Evolutionary conservation across 2,329 filamentous ascomycete species (phyloP).

Genomic region (Venturia effusa): DNA sequence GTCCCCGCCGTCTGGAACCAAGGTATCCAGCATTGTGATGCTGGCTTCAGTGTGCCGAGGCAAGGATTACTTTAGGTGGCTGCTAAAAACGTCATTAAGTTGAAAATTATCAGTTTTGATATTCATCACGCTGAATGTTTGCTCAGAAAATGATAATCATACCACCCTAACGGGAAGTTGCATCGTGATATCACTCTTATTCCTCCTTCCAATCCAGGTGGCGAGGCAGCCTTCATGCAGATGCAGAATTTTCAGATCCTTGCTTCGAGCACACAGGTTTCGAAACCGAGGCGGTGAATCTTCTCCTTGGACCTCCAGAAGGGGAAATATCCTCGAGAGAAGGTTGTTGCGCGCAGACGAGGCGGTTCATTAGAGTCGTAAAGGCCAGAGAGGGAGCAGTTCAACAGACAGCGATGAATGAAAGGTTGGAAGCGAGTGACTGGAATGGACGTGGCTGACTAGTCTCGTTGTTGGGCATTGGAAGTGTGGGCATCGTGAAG

Average conservation of each 20-base stretch:
- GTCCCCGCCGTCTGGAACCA: too few relatives aligned
- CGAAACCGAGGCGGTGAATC: slow-evolving; percentile 21
- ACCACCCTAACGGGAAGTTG: too few relatives aligned
- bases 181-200: not conserved
- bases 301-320: not conserved
- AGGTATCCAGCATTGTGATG: too few relatives aligned
- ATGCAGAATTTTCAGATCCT: slow-evolving; percentile 40
- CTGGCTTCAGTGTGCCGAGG: too few relatives aligned
- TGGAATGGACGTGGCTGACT: not conserved
- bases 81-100: too few relatives aligned
- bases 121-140: too few relatives aligned
- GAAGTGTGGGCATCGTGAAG: too few relatives aligned
- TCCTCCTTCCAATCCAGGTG: slow-evolving; percentile 3
- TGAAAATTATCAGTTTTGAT: too few relatives aligned
- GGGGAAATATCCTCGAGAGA: not conserved
- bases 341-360: not conserved
- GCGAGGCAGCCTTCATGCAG: slow-evolving; percentile 19
- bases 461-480: too few relatives aligned
- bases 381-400: not conserved
- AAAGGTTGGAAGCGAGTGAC: not conserved
- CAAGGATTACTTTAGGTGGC: too few relatives aligned
- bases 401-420: too few relatives aligned
- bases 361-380: not conserved
- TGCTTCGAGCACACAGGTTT: slow-evolving; percentile 29
- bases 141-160: too few relatives aligned